Evolutionary conservation across 805 yeast species (phyloP).

Genomic region (Metschnikowia sp.): DNA sequence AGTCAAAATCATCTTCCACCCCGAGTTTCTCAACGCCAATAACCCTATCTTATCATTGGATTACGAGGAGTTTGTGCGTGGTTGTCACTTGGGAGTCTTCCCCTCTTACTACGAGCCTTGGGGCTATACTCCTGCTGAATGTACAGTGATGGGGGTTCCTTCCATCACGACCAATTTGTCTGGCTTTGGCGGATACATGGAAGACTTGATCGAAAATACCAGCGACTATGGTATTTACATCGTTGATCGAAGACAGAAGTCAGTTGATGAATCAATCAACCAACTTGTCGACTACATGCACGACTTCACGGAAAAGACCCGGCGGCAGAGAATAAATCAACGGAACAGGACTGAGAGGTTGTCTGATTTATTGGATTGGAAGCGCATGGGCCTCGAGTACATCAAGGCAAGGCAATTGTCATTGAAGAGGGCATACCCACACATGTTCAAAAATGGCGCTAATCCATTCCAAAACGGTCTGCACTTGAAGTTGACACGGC

Average conservation of each 20-base stretch:
- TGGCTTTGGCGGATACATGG: slow-evolving; percentile 99
- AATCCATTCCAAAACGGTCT: slow-evolving; percentile 45
- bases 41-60: slow-evolving; percentile 92
- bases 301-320: slow-evolving; percentile 80
- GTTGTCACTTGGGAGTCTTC: slow-evolving; percentile 97
- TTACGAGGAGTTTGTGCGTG: slow-evolving; percentile 96
- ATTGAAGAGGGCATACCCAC: slow-evolving; percentile 90
- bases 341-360: slow-evolving; percentile 95
- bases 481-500: slow-evolving; percentile 76
- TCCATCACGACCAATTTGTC: slow-evolving; percentile 93
- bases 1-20: slow-evolving; percentile 95
- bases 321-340: slow-evolving; percentile 97
- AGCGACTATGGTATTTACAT: slow-evolving; percentile 95
- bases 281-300: slow-evolving; percentile 88
- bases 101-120: slow-evolving; percentile 98
- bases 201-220: slow-evolving; percentile 90
- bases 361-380: slow-evolving; percentile 93
- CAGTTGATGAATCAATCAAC: slow-evolving; percentile 89
- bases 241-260: slow-evolving; percentile 89
- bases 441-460: slow-evolving; percentile 56
- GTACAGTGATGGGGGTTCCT: slow-evolving; percentile 99
- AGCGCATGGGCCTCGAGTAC: slow-evolving; percentile 95
- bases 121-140: slow-evolving; percentile 99
- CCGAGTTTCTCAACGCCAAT: slow-evolving; percentile 91
- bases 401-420: slow-evolving; percentile 92